Evolutionary conservation across 192 early-diverging fungal genomes (phyloP).

Genomic region (Funneliformis mosseae): DNA sequence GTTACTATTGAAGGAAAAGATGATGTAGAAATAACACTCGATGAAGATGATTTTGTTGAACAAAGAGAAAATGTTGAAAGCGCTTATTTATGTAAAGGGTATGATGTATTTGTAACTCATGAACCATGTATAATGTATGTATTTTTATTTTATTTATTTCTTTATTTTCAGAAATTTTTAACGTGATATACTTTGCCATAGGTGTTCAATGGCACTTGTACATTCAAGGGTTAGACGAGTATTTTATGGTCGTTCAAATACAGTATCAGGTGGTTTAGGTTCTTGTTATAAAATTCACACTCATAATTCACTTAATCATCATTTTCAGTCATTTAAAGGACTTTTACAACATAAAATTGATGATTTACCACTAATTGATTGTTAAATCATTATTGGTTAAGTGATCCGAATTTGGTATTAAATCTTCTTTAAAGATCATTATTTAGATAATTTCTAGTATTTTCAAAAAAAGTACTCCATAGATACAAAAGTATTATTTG

Average conservation of each 20-base stretch:
- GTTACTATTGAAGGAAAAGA: neutral
- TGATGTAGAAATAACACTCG: neutral
- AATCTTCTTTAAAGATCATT: too few species aligned
- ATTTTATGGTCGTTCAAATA: constrained; percentile 67
- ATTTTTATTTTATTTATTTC: neutral
- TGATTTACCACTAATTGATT: constrained; percentile 13
- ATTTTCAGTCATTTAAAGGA: constrained; percentile 58
- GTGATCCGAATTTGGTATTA: too few species aligned
- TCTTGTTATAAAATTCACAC: constrained; percentile 69
- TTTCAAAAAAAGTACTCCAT: too few species aligned
- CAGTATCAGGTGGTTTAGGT: constrained; percentile 55
- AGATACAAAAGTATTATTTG: too few species aligned
- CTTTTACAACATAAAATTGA: constrained; percentile 16
- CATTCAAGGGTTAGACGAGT: constrained; percentile 89
- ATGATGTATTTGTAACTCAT: constrained; percentile 78
- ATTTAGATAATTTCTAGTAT: too few species aligned
- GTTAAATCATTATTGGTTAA: neutral
- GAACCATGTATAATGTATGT: constrained; percentile 90
- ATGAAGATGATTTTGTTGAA: neutral
- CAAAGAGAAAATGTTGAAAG: constrained; percentile 28
- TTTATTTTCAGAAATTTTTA: neutral
- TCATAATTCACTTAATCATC: constrained; percentile 73
- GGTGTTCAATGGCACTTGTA: constrained; percentile 92
- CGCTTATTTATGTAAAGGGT: constrained; percentile 79
- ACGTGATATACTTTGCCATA: constrained; percentile 34